phyloP scores from a whole-genome alignment of 192 early-diverging fungal species.

The Gonapodya sp. region DNA sequence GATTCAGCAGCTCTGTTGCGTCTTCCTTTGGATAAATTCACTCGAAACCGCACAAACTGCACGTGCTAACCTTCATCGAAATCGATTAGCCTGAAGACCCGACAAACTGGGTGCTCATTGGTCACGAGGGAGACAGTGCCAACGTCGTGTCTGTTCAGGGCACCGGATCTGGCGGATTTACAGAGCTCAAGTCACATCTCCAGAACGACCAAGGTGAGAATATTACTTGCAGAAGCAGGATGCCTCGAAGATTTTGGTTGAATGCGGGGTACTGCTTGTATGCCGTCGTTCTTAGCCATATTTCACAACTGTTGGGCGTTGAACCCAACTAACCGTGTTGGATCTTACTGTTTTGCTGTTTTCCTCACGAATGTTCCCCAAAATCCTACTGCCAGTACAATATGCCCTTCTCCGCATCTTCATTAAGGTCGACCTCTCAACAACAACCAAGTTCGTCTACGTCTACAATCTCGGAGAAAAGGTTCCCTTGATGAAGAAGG shows the following conservation, averaged over 20 bases:
- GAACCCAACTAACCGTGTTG: too few relatives aligned
- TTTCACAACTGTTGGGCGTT: too few relatives aligned
- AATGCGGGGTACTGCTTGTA: too few relatives aligned
- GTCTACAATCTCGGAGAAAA: slow-evolving; percentile 30
- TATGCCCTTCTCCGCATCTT: slow-evolving; percentile 13
- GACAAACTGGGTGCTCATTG: slow-evolving; percentile 17
- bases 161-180: slow-evolving; percentile 21
- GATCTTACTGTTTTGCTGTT: not conserved
- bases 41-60: not conserved
- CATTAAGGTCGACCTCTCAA: slow-evolving; percentile 22
- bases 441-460: slow-evolving; percentile 30
- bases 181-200: slow-evolving; percentile 14
- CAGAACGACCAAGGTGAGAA: slow-evolving; percentile 22
- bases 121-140: slow-evolving; percentile 19
- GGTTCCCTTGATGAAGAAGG: slow-evolving; percentile 28
- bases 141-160: slow-evolving; percentile 17
- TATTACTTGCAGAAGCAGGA: slow-evolving; percentile 14
- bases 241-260: slow-evolving; percentile 1
- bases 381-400: slow-evolving; percentile 8
- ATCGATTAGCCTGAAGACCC: not conserved
- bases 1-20: not conserved
- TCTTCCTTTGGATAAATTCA: not conserved
- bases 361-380: not conserved
- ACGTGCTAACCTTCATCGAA: not conserved
- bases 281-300: too few relatives aligned